phyloP scores from a whole-genome alignment of 192 early-diverging fungal species.

The Coemansia furcata region DNA sequence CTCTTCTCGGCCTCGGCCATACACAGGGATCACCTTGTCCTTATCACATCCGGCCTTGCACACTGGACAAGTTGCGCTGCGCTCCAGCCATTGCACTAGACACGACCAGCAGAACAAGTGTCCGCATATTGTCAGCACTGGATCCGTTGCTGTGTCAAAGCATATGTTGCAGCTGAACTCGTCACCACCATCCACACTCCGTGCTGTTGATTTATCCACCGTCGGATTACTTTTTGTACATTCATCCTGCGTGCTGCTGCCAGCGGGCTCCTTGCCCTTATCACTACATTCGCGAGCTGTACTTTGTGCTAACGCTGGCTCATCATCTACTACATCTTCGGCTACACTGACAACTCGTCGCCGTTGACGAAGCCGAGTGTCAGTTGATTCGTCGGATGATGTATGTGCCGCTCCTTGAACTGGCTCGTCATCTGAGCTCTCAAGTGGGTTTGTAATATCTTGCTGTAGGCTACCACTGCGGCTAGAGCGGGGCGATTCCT shows the following conservation, averaged over 20 bases:
- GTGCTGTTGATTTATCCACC: background rate
- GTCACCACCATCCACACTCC: constrained; percentile 9
- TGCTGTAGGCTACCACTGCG: background rate
- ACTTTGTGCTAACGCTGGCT: background rate
- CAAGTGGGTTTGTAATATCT: background rate
- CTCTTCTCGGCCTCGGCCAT: constrained; percentile 74
- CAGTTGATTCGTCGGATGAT: background rate
- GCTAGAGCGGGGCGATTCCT: background rate
- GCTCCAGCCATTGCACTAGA: constrained; percentile 73
- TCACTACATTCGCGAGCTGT: background rate
- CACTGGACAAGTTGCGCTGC: constrained; percentile 77
- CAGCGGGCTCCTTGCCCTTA: background rate
- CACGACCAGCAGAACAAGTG: constrained; percentile 81
- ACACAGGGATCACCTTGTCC: constrained; percentile 81
- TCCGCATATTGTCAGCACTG: constrained; percentile 76
- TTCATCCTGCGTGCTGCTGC: too few relatives aligned
- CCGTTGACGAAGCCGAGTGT: background rate
- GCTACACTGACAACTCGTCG: background rate
- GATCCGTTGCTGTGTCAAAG: constrained; percentile 74
- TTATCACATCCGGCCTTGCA: constrained; percentile 83
- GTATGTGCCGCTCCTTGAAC: background rate
- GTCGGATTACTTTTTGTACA: background rate
- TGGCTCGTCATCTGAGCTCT: background rate
- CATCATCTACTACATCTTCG: background rate
- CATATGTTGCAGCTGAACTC: constrained; percentile 54